Evolutionary conservation across 306 rosid genomes (phyloP).

Genomic region (Acacia acuminata): DNA sequence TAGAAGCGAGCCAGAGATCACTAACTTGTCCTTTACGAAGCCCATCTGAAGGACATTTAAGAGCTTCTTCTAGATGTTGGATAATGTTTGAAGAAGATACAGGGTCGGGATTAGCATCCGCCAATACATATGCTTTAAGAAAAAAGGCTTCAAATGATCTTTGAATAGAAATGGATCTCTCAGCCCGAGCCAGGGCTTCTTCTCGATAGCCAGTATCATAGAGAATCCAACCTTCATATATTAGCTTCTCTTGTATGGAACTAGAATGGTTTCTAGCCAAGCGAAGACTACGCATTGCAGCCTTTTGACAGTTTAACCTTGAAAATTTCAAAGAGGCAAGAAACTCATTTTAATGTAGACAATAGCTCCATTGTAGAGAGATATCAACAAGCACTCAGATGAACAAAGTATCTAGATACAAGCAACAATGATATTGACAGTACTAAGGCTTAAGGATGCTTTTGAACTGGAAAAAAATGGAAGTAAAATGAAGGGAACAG

Average conservation of each 20-base stretch:
- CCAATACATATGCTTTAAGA: constrained; percentile 73
- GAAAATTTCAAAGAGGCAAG: constrained; percentile 20
- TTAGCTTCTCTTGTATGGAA: constrained; percentile 71
- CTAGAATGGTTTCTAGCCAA: constrained; percentile 72
- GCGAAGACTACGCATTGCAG: constrained; percentile 77
- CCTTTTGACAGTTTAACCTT: constrained; percentile 86
- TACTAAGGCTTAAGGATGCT: background rate
- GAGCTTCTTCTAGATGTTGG: constrained; percentile 77
- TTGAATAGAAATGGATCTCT: constrained; percentile 63
- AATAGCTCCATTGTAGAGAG: constrained; percentile 9
- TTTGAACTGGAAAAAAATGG: background rate
- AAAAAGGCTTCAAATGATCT: constrained; percentile 85
- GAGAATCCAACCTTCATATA: constrained; percentile 92
- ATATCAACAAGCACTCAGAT: background rate
- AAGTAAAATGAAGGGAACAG: background rate
- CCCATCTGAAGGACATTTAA: constrained; percentile 83
- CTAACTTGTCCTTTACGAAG: constrained; percentile 93
- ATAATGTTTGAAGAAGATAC: constrained; percentile 63
- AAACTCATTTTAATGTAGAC: background rate
- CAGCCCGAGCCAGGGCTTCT: constrained; percentile 67
- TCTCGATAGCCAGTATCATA: constrained; percentile 76
- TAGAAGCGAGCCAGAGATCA: background rate
- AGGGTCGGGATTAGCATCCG: constrained; percentile 64
- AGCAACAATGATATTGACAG: background rate
- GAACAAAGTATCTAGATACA: constrained; percentile 7